phyloP scores from a whole-genome alignment of 495 filamentous ascomycete genomes.

The Penicillium odoratum region DNA sequence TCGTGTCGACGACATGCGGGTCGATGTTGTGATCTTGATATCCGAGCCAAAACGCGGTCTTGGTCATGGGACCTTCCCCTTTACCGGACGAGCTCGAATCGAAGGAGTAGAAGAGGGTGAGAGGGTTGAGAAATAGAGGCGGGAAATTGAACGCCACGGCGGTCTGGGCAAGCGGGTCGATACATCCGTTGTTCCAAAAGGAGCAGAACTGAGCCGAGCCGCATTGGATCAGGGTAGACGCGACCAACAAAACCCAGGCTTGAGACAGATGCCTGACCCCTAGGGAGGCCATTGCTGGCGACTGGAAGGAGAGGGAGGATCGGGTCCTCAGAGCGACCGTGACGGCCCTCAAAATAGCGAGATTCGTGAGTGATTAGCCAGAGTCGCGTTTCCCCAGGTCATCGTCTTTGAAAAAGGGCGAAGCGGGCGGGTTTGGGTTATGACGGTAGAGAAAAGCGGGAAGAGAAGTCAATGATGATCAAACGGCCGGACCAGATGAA shows the following conservation, averaged over 20 bases:
- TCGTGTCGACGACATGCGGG: constrained; percentile 31
- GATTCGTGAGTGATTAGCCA: not conserved
- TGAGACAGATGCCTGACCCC: constrained; percentile 14
- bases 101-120: constrained; percentile 44
- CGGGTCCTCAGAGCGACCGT: not conserved
- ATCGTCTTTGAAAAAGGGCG: not conserved
- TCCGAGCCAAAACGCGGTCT: constrained; percentile 43
- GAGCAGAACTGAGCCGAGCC: constrained; percentile 37
- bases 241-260: constrained; percentile 21
- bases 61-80: constrained; percentile 40
- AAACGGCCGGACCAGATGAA: not conserved
- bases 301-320: constrained; percentile 6
- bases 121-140: constrained; percentile 39
- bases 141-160: constrained; percentile 38
- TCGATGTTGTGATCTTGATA: constrained; percentile 37
- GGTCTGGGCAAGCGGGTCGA: constrained; percentile 46
- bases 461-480: not conserved
- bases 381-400: not conserved
- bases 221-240: constrained; percentile 22
- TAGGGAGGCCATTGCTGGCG: constrained; percentile 22
- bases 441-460: not conserved
- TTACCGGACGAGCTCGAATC: constrained; percentile 37
- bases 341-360: constrained; percentile 22
- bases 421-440: not conserved
- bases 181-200: constrained; percentile 42